Conservation (phyloP, 2,329 filamentous ascomycete genomes). For the Xylariomycetidae sp. region DNA sequence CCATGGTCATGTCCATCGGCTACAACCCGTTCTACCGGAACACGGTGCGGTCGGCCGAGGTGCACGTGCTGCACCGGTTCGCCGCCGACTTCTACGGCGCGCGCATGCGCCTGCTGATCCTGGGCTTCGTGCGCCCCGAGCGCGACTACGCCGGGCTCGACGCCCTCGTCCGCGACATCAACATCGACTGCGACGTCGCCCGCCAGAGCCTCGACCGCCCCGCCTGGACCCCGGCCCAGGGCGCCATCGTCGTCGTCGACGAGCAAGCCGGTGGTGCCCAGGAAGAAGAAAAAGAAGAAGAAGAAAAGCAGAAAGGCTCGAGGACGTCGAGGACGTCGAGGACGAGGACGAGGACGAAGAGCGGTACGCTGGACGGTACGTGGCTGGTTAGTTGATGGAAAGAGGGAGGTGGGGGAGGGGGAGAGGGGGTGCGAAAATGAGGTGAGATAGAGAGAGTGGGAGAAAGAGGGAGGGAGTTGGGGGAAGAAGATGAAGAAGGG, state of each 20-base stretch:
- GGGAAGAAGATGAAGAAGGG: background rate
- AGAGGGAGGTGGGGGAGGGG: background rate
- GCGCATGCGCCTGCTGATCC: conserved; percentile 71
- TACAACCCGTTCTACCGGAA: conserved; percentile 99
- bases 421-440: conserved; percentile 19
- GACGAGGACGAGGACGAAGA: background rate
- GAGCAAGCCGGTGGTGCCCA: no score
- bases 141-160: conserved; percentile 83
- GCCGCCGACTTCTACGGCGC: conserved; percentile 77
- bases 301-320: no score
- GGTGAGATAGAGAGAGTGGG: conserved; percentile 16
- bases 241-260: conserved; percentile 29
- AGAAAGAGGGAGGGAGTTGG: background rate
- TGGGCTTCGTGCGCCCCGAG: conserved; percentile 87
- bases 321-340: no score
- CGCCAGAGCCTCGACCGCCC: conserved; percentile 64
- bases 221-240: conserved; percentile 49
- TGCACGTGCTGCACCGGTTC: conserved; percentile 81
- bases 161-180: conserved; percentile 82
- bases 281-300: no score
- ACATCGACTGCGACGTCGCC: conserved; percentile 81
- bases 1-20: conserved; percentile 90
- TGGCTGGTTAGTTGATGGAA: conserved; percentile 21
- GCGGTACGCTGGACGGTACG: conserved; percentile 23
- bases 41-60: conserved; percentile 77